phyloP scores from a whole-genome alignment of 805 yeast species.

The Cyberlindnera mrakii region DNA sequence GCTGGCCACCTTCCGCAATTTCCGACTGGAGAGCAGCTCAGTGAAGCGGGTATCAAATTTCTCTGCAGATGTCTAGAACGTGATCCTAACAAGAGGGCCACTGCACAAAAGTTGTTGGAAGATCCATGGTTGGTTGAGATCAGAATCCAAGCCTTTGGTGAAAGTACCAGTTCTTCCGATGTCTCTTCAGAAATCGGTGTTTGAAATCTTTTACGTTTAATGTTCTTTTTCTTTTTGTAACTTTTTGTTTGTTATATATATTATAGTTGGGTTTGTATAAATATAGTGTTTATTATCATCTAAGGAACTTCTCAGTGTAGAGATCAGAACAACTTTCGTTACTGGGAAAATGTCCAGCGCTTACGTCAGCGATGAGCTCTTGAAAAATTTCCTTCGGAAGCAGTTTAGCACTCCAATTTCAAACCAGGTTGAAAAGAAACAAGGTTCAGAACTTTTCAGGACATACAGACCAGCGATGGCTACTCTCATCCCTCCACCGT shows the following conservation, averaged over 20 bases:
- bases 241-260: not conserved
- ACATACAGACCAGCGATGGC: slow-evolving; percentile 54
- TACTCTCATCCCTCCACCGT: slow-evolving; percentile 87
- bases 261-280: not conserved
- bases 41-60: slow-evolving; percentile 66
- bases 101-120: slow-evolving; percentile 76
- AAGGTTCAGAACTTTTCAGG: not conserved
- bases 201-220: not conserved
- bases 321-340: not conserved
- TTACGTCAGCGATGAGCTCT: slow-evolving; percentile 18
- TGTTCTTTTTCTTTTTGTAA: no score
- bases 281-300: not conserved
- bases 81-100: slow-evolving; percentile 73
- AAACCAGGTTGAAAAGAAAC: not conserved
- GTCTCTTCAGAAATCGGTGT: slow-evolving; percentile 20
- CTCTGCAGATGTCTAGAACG: slow-evolving; percentile 71
- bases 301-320: not conserved
- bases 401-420: not conserved
- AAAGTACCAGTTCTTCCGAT: slow-evolving; percentile 24
- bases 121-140: slow-evolving; percentile 88
- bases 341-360: not conserved
- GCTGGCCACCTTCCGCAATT: slow-evolving; percentile 88
- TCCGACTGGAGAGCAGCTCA: slow-evolving; percentile 73
- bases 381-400: slow-evolving; percentile 5
- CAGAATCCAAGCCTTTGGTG: slow-evolving; percentile 62